Evolutionary conservation across 1,139 yeast genomes (phyloP), one percentile per base, ranked within the genome.

Genomic region (Diutina neorugosa): DNA sequence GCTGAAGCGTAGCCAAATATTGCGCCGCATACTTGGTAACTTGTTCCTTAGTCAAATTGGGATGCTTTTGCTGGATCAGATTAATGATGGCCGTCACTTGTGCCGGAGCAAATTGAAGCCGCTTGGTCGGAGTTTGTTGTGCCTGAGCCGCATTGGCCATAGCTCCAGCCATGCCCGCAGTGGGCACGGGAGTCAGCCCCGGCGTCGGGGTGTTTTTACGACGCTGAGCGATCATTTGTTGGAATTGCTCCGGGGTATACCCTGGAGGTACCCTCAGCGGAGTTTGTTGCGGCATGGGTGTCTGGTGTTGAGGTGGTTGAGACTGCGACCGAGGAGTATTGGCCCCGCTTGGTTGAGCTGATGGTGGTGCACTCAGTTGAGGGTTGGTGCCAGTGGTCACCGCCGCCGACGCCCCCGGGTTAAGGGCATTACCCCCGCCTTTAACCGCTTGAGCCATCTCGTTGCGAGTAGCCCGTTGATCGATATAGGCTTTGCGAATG

Each of bases 11-110:
- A 3, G 86, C 86, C 55, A 85, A 69, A 61, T 84, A 84, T 37
- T 83, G 80, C 7, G 86, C 87, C 0, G 91, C 91, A 56, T 83
- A 69, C 59, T 82, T 80, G 0, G 88, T 82, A 1, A 84, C 90
- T 60, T 85, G 89, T 55, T 82, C 87, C 57, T 83, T 82, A 2
- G 84, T 73, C 62, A 84, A 69, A 31, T 76, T 77, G 1, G 94
- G 94, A 61, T 86, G 80, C 61, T 84, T 85, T 19, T 77, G 72
- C 59, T 83, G 86, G 54, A 85, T 82, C 53, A 85, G 84, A 57
- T 78, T 81, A 55, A 86, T 80, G 52, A 86, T 76, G 1, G 86
- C 85, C 7, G 87, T 77, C 2, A 85, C 84, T 61, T 84, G 91
- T 1, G 83, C 80, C 20, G 82, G 76, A 1, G 84, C 77, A 64